These are phyloP conservation scores for Fusarium tupiense DNA, from an alignment of 2,329 filamentous ascomycete species.

Conservation along the genomic window DNA sequence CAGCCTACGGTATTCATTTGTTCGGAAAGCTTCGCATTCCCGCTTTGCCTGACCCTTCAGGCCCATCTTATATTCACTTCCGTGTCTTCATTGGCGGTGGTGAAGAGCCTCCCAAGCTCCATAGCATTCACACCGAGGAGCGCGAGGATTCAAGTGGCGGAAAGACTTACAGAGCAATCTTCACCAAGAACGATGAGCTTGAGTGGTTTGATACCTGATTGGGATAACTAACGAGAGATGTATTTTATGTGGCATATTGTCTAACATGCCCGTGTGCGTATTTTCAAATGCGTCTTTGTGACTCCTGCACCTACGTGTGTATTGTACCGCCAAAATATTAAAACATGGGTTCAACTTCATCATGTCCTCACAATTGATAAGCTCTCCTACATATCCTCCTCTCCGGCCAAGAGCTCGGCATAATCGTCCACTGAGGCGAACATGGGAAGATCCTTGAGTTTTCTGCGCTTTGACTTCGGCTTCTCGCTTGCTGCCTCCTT, in stretches of 20 bases:
- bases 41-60: slow-evolving; percentile 54
- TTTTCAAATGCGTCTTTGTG: slow-evolving; percentile 23
- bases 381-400: slow-evolving; percentile 61
- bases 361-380: background rate
- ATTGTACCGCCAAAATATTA: slow-evolving; percentile 23
- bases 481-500: slow-evolving; percentile 67
- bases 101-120: slow-evolving; percentile 80
- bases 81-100: slow-evolving; percentile 90
- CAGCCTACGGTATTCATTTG: slow-evolving; percentile 80
- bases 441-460: slow-evolving; percentile 87
- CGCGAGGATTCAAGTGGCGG: slow-evolving; percentile 91
- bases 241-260: slow-evolving; percentile 1
- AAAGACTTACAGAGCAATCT: slow-evolving; percentile 93
- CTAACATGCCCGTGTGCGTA: slow-evolving; percentile 2
- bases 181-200: slow-evolving; percentile 88
- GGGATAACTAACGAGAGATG: slow-evolving; percentile 17
- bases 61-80: slow-evolving; percentile 81
- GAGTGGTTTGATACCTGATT: slow-evolving; percentile 64
- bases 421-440: slow-evolving; percentile 97
- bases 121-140: slow-evolving; percentile 93
- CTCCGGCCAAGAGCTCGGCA: slow-evolving; percentile 80
- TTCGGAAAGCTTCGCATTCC: slow-evolving; percentile 75
- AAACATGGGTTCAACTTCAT: slow-evolving; percentile 26
- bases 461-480: slow-evolving; percentile 73
- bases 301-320: slow-evolving; percentile 25